phyloP scores from a whole-genome alignment of 257 asterid species.

The Capsicum rhomboideum region DNA sequence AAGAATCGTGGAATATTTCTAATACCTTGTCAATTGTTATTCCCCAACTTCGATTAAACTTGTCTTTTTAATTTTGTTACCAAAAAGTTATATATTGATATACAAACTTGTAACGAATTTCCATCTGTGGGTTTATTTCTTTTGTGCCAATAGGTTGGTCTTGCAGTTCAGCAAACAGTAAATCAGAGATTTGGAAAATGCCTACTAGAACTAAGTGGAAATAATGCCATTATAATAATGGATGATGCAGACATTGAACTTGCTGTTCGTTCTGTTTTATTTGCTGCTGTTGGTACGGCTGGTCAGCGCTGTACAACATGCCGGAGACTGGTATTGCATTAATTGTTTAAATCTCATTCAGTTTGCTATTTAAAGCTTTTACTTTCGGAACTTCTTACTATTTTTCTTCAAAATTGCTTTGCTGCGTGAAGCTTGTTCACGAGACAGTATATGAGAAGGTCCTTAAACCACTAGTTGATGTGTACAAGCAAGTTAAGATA shows the following conservation, averaged over 20 bases:
- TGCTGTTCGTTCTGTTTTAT: conserved; percentile 85
- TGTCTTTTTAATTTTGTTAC: neutral
- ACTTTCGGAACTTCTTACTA: conserved; percentile 1
- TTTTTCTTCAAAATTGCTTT: neutral
- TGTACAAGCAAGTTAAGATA: conserved; percentile 79
- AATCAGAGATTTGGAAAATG: conserved; percentile 85
- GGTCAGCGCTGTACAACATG: conserved; percentile 99
- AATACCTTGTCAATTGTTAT: neutral
- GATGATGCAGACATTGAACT: conserved; percentile 91
- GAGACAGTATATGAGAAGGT: conserved; percentile 75
- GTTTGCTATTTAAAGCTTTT: neutral
- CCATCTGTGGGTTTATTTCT: neutral
- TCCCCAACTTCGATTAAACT: neutral
- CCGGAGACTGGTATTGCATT: conserved; percentile 80
- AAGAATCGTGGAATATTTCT: neutral
- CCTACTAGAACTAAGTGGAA: conserved; percentile 90
- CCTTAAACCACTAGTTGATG: conserved; percentile 62
- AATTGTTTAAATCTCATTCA: neutral
- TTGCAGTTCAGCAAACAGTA: conserved; percentile 88
- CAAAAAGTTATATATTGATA: neutral
- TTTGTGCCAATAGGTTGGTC: conserved; percentile 60
- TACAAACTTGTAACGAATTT: neutral
- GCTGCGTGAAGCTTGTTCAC: conserved; percentile 66
- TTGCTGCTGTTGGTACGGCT: conserved; percentile 99
- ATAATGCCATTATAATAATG: conserved; percentile 92